Percentiles rank a stretch among this genome's conserved stretches.
Evolutionary conservation across 176 grass and related monocot genomes (phyloP).

Genomic region (Paspalum notatum): DNA sequence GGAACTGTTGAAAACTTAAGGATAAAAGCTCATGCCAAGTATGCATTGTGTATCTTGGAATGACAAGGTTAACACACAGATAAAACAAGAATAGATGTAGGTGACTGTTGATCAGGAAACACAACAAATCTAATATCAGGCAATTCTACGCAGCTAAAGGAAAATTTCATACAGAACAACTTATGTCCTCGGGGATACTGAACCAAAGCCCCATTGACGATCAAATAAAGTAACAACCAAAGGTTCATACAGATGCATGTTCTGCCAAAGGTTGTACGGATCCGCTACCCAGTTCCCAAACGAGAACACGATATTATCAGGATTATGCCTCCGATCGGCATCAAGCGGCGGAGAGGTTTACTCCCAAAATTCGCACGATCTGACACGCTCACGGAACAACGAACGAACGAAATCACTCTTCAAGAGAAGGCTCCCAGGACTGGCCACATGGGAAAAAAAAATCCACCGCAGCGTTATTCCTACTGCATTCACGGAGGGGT

Average conservation of each 20-base stretch:
- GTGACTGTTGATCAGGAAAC: constrained; percentile 12
- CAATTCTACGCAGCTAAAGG: not conserved
- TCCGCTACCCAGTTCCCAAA: constrained; percentile 9
- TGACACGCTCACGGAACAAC: not conserved
- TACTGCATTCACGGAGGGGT: not conserved
- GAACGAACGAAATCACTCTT: not conserved
- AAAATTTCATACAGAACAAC: not conserved
- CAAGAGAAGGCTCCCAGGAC: not conserved
- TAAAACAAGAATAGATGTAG: not conserved
- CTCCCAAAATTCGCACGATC: not conserved
- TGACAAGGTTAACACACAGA: not conserved
- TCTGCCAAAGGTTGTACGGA: not conserved
- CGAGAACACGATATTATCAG: constrained; percentile 3
- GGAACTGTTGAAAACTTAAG: not conserved
- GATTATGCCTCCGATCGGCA: not conserved
- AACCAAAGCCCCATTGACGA: not conserved
- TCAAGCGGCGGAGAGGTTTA: not conserved
- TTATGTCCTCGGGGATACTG: not conserved
- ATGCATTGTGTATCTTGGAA: not conserved
- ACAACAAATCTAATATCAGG: not conserved
- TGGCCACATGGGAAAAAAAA: not conserved
- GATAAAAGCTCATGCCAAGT: not conserved
- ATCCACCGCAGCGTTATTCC: not conserved
- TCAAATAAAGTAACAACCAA: not conserved
- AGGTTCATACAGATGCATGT: not conserved